Base-by-base conservation (phyloP, 75 land plant species). In the Cupressus sempervirens region DNA sequence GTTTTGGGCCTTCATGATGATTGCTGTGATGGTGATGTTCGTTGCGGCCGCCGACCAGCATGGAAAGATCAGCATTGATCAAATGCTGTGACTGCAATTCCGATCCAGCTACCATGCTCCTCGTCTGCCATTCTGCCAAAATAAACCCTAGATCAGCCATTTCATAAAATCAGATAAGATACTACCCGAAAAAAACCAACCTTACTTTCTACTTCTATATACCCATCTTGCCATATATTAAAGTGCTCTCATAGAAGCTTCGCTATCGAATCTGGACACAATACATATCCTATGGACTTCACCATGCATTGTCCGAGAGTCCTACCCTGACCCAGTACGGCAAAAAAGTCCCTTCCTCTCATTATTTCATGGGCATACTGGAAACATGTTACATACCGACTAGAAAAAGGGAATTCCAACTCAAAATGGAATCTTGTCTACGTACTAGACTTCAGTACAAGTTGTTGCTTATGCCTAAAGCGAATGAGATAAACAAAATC, bases 1-100 rank as follows among this genome's bases (percentile, higher is more conserved):
- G 89, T 82, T 92, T 92, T 7, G 92, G 94, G 11, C 81, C 82
- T 4, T 86, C 86, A 0, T 81, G 23, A 26, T 20, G 23, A 26
- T 50, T 20, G 6, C 18, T 20, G 18, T 20, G 23, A 56, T 50
- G 12, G 29, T 23, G 68, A 65, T 65, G 68, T 23, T 65, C 68
- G 48, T 50, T 81, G n/a, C 54, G 45, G 82, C 83, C 40, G 5
- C 83, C 83, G 0, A 50, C 58, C 20, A 82, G 34, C 58, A 53
- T 54, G 3, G 83, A 82, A 7, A 82, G 62, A 82, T 82, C 83
- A 9, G 65, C 83, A 14, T 52, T 82, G 18, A 82, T 82, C 62
- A 82, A 54, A 53, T 82, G 83, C 58, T 82, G 83, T 0, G 83
- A 50, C 65, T 82, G 35, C 18, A 46, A 16, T 30, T 82, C 83